A percentile compares a stretch with the other conserved stretches of the same genome.
These are phyloP conservation scores for Gautieria morchelliformis DNA, from an alignment of 768 basidiomycete genomes.

Conservation along the genomic window DNA sequence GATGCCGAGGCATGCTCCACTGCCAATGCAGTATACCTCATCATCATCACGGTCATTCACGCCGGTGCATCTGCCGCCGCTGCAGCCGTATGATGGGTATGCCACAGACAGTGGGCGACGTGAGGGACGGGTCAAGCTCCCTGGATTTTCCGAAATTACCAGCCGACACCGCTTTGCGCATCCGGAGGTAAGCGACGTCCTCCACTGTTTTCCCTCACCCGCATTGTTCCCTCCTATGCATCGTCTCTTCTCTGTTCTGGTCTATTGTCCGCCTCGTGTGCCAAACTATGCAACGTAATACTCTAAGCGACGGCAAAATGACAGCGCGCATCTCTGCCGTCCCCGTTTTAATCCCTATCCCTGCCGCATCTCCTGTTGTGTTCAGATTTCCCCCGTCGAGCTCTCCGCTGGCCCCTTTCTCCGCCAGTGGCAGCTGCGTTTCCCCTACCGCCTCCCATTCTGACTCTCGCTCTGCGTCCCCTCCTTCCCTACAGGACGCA, in stretches of 20 bases:
- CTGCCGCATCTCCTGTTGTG: neutral
- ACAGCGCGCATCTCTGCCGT: neutral
- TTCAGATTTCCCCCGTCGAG: neutral
- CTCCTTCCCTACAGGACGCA: no score
- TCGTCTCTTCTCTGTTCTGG: no score
- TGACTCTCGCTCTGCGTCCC: no score
- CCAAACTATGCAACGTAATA: neutral
- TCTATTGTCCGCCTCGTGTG: no score
- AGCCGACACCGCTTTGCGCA: neutral
- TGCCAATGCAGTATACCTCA: neutral
- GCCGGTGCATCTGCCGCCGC: constrained; percentile 1
- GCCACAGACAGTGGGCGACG: neutral
- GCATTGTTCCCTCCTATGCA: no score
- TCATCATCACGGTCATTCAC: neutral
- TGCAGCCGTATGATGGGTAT: constrained; percentile 4
- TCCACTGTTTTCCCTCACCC: no score
- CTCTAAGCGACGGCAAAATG: constrained; percentile 1
- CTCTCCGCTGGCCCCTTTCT: neutral
- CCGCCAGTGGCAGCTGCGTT: no score
- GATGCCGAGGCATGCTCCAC: constrained; percentile 1
- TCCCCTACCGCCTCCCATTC: no score
- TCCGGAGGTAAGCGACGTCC: no score
- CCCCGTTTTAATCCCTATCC: no score
- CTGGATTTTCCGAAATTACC: constrained; percentile 7
- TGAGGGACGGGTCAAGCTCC: neutral